These are phyloP conservation scores for Priceomyces haplophilus DNA, from an alignment of 805 yeast genomes.

Conservation along the genomic window DNA sequence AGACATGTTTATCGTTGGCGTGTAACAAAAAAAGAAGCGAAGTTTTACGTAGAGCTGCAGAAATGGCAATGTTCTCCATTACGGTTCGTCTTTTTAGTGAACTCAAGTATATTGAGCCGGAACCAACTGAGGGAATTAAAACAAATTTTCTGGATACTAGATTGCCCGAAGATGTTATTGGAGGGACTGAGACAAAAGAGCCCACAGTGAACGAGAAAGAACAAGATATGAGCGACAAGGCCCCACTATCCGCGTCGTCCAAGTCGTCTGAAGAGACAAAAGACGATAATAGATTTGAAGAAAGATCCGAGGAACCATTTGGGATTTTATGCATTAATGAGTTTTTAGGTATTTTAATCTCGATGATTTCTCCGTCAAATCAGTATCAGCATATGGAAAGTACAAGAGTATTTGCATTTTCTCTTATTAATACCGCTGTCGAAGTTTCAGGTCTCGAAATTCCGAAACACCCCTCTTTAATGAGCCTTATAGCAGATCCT, in stretches of 20 bases:
- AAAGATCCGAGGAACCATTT: constrained; percentile 44
- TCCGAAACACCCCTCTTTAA: constrained; percentile 57
- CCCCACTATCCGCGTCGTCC: no score
- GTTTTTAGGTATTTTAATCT: constrained; percentile 68
- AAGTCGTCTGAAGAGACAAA: not conserved
- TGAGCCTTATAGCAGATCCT: constrained; percentile 69
- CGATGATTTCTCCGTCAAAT: constrained; percentile 78
- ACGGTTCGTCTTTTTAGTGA: constrained; percentile 66
- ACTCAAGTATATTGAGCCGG: constrained; percentile 54
- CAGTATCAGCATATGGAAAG: constrained; percentile 84
- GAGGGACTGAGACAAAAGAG: constrained; percentile 36
- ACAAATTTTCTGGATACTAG: constrained; percentile 46
- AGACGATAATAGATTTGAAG: constrained; percentile 3
- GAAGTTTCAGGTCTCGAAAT: constrained; percentile 75
- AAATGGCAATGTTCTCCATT: constrained; percentile 68
- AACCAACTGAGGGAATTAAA: constrained; percentile 40
- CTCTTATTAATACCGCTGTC: constrained; percentile 70
- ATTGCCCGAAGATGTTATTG: constrained; percentile 59
- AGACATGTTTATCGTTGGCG: constrained; percentile 87
- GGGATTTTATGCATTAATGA: constrained; percentile 77
- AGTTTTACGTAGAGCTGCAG: constrained; percentile 84
- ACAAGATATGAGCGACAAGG: constrained; percentile 2
- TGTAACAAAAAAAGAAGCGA: constrained; percentile 91
- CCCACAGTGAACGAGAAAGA: not conserved
- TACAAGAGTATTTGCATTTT: constrained; percentile 78